phyloP scores from a whole-genome alignment of 495 filamentous ascomycete genomes.

The Penicillium ochrochloron region DNA sequence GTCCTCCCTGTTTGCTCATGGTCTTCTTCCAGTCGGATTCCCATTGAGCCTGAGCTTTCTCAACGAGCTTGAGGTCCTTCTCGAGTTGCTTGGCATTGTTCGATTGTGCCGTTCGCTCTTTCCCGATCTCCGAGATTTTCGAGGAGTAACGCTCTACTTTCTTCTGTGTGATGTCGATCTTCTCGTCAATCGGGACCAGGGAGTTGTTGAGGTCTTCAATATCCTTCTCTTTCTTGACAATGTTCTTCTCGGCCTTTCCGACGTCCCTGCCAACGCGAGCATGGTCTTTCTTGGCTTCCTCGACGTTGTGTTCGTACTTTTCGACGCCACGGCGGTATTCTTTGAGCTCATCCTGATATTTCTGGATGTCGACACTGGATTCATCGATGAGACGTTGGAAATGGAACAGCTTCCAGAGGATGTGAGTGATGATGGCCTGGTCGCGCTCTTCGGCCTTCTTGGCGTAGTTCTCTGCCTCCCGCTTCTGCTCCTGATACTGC shows the following conservation, averaged over 20 bases:
- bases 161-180: conserved; percentile 78
- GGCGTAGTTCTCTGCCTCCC: conserved; percentile 90
- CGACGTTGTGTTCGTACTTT: conserved; percentile 79
- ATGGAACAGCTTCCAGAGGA: conserved; percentile 96
- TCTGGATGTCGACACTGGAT: conserved; percentile 87
- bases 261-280: conserved; percentile 79
- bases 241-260: conserved; percentile 76
- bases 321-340: conserved; percentile 88
- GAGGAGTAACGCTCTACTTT: conserved; percentile 68
- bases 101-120: conserved; percentile 74
- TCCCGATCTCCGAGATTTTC: conserved; percentile 69
- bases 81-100: conserved; percentile 68
- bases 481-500: conserved; percentile 96
- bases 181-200: conserved; percentile 88
- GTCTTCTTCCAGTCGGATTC: conserved; percentile 83
- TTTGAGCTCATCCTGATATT: conserved; percentile 94
- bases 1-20: conserved; percentile 81
- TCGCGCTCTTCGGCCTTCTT: conserved; percentile 87
- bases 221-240: conserved; percentile 84
- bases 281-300: conserved; percentile 86
- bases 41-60: conserved; percentile 89
- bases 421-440: conserved; percentile 90
- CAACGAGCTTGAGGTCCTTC: conserved; percentile 79
- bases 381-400: conserved; percentile 93
- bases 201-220: conserved; percentile 84